Percentiles rank a stretch among this genome's conserved stretches.
phyloP scores from a whole-genome alignment of 306 rosid species.

The Datisca glomerata region DNA sequence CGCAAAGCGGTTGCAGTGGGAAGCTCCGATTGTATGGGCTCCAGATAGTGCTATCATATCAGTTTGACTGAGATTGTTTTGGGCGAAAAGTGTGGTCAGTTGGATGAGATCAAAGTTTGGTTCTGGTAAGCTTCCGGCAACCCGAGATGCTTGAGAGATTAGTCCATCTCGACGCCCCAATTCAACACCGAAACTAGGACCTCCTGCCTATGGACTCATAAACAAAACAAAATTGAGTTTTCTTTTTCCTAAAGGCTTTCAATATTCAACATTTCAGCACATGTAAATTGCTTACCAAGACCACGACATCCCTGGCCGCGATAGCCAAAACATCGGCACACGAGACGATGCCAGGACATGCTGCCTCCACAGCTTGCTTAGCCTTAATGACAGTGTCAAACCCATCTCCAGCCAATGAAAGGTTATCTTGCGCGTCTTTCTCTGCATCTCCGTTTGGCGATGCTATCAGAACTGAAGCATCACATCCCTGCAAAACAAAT shows the following conservation, averaged over 20 bases:
- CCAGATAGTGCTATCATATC: slow-evolving; percentile 83
- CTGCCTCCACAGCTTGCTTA: slow-evolving; percentile 56
- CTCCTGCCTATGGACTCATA: slow-evolving; percentile 36
- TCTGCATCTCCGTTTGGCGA: slow-evolving; percentile 66
- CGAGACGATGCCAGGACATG: slow-evolving; percentile 62
- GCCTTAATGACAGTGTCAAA: slow-evolving; percentile 75
- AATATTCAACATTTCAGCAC: too few species aligned
- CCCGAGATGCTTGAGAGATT: slow-evolving; percentile 37
- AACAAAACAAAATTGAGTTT: not conserved
- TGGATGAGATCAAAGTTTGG: slow-evolving; percentile 34
- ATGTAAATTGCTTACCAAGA: slow-evolving; percentile 49
- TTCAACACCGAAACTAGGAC: slow-evolving; percentile 58
- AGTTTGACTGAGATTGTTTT: slow-evolving; percentile 30
- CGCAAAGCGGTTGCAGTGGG: slow-evolving; percentile 48
- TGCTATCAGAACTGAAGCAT: slow-evolving; percentile 52
- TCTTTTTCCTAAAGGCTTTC: too few species aligned
- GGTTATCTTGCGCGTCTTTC: slow-evolving; percentile 49
- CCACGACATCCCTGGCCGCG: slow-evolving; percentile 65
- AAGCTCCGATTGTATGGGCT: slow-evolving; percentile 68
- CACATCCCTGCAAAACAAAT: slow-evolving; percentile 98
- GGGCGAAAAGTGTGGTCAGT: slow-evolving; percentile 36
- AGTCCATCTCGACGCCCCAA: slow-evolving; percentile 77
- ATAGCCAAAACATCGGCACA: slow-evolving; percentile 76
- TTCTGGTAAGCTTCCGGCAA: slow-evolving; percentile 44
- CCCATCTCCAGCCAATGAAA: slow-evolving; percentile 82